Conservation (phyloP, 202 grass and related monocot genomes). For the Hordeum pubiflorum region DNA sequence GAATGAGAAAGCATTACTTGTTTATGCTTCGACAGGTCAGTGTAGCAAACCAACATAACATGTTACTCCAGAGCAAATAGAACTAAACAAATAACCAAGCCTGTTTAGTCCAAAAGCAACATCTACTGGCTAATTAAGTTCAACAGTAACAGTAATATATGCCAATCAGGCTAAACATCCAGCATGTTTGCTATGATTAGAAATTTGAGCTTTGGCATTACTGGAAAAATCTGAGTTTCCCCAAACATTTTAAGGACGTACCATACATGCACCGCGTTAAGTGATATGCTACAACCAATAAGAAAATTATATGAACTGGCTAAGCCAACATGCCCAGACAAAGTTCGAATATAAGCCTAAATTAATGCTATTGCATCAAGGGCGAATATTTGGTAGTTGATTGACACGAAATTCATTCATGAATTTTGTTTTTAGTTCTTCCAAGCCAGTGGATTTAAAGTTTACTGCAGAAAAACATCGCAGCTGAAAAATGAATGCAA, state of each 20-base stretch:
- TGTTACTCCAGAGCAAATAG: not conserved
- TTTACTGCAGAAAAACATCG: not conserved
- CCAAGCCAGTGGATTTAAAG: not conserved
- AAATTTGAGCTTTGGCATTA: not conserved
- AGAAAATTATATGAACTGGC: not conserved
- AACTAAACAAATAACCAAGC: not conserved
- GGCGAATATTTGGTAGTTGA: not conserved
- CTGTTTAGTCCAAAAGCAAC: not conserved
- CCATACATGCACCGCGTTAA: not conserved
- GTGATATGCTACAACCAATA: not conserved
- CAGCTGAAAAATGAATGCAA: constrained; percentile 12
- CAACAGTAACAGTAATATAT: not conserved
- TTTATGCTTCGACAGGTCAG: not conserved
- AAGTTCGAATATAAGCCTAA: not conserved
- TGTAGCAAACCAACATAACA: not conserved
- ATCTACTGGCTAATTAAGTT: not conserved
- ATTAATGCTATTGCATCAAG: not conserved
- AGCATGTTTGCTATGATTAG: not conserved
- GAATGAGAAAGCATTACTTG: not conserved
- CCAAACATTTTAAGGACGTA: not conserved
- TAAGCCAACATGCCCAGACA: not conserved
- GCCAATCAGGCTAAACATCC: not conserved
- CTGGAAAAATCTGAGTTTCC: not conserved
- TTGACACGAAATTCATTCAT: not conserved
- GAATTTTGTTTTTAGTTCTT: not conserved